Base-by-base conservation (phyloP, 2,329 filamentous ascomycete species). In the Fusarium ramigenum region DNA sequence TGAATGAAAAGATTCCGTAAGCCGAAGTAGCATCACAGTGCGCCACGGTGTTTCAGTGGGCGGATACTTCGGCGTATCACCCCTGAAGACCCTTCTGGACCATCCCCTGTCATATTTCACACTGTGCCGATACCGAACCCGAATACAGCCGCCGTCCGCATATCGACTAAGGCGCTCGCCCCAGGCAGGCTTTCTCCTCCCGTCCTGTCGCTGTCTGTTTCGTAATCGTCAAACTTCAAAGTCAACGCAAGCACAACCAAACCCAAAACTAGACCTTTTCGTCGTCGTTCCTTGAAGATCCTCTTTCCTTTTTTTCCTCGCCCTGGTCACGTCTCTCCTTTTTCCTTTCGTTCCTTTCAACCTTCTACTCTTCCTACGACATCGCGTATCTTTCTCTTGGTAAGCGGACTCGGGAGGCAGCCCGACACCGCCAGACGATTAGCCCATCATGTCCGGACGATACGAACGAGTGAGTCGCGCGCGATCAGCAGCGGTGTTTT, bases 381-480 rank as follows among this genome's bases (percentile, higher is more conserved):
- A 67, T 69, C 57, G 59, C 59, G 66, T 60, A 54, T 28, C 34
- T 56, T 43, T 52, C 37, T 52, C 64, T 49, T 66, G 54, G 25
- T 62, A 60, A 75, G 63, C 60, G 61, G 69, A 67, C 56, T 59
- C 34, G 61, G 70, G 76, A 77, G 76, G 74, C 76, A 74, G 70
- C 75, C 74, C 73, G 70, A 75, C 71, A 73, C 63, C 70, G 63
- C 54, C 53, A 70, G 54, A 73, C 61, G 44, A 70, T 64, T 64
- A 76, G 53, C 69, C 66, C 80, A 82, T 78, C 75, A 90, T 90
- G 88, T 79, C 88, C 69, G 85, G 84, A 74, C 83, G 86, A 56
- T 91, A 91, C 79, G 88, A 90, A 79, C 84, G 88, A 84, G 89
- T 90, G 84, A 70, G 86, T 66, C 46, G 53, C 42, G 53, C 42